Base-by-base conservation (phyloP, 2,329 filamentous ascomycete species). In the Scortechinia acanthostroma region DNA sequence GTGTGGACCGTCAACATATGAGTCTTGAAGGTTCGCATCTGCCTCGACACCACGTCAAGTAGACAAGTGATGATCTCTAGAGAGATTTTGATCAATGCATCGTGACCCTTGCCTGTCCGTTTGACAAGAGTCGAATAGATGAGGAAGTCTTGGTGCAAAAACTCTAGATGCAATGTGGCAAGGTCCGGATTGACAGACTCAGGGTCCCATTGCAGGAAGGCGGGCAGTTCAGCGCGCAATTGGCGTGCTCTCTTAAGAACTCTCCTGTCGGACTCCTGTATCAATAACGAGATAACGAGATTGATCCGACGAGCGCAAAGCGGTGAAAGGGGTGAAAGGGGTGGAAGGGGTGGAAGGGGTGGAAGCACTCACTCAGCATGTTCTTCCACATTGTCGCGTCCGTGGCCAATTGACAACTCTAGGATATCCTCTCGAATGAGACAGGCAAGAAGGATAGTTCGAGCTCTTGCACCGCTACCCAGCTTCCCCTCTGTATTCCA, bases 81-180 rank as follows among this genome's bases (percentile, higher is more conserved):
- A 10, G 25, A 30, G 25, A 30, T 30, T 30, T 10, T n/a, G 25
- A 30, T 30, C 10, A 10, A 10, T 30, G 10, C 10, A 10, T 30
- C 25, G 10, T 10, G n/a, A 10, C n/a, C 10, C 25, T 10, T 10
- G 10, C n/a, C 10, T n/a, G 25, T 30, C 44, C 42, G 46, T 43
- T 62, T 63, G 16, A 58, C 54, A 14, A 62, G 49, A 20, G 58
- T 54, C 17, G 60, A 47, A 43, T 61, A 57, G 1, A 64, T 51
- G 4, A 64, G 45, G 45, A 64, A 64, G 21, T 55, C 53, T 3
- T 59, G 60, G 37, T 63, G 59, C 2, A 62, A 50, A 43, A 59
- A 62, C 25, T 62, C 59, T 15, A 63, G 50, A 48, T 62, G 54
- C 43, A 20, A 48, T n/a, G n/a, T n/a, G n/a, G n/a, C n/a, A n/a